Base-by-base conservation (phyloP, 2,329 filamentous ascomycete species). In the Pseudogymnoascus sp. region DNA sequence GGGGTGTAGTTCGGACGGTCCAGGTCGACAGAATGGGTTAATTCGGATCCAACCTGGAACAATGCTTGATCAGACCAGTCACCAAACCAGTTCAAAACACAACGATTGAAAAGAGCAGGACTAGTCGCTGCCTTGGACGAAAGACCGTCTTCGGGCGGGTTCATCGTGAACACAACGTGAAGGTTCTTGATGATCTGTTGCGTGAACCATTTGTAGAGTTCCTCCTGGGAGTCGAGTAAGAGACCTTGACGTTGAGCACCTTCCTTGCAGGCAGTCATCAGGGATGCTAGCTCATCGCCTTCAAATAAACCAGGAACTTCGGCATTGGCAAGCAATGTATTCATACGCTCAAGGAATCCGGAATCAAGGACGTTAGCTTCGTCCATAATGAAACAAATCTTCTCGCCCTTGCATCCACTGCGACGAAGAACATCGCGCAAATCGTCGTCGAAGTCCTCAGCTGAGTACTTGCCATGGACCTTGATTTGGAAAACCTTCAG, bases 331-430 rank as follows among this genome's bases (percentile, higher is more conserved):
- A 99, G 86, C 61, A 99, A 79, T 0, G 95, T 99, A 75, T 99
- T 99, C 95, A 99, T 99, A 71, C 96, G 88, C 76, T 99, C 95
- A 63, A 99, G 77, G 86, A 99, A 99, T 62, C 95, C 95, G 47
- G 95, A 99, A 76, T 99, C 95, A 29, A 99, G 83, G 37, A 99
- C 95, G 71, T 99, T 99, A 8, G 93, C 89, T 78, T 99, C 95
- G 74, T 99, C 95, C 93, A 99, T 97, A 79, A 99, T 97, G 81
- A 99, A 99, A 78, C 96, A 99, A 60, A 99, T 96, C 81, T 97
- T 97, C 75, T 99, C 95, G 37, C 95, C 95, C 80, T 97, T 97
- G 80, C 93, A 97, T 67, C 95, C 95, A 70, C 91, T 96, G 64
- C 95, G 86, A 54, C 95, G 88, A 42, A 99, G 85, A 7, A 99